Evolutionary conservation across 2,329 filamentous ascomycete species (phyloP), one percentile per base, ranked within the genome.

Genomic region (Penicillium sp.): DNA sequence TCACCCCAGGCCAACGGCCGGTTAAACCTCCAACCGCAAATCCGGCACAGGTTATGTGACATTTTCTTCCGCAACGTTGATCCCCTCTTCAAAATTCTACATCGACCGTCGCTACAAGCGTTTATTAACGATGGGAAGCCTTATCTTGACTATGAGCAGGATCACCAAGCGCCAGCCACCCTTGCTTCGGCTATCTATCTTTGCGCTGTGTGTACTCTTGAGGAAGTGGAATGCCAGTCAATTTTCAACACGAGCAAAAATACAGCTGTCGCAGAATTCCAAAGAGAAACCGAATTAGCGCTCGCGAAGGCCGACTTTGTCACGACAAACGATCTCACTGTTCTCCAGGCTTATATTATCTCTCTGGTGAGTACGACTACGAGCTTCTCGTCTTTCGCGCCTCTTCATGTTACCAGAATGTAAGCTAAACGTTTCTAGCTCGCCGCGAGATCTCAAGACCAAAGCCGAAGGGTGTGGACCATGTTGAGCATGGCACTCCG

Each of bases 381-480:
- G 12, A n/a, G 21, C 13, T 29, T 6, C 6, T 36, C 17, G 3
- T 27, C 17, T 27, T n/a, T 41, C 6, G 10, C 1, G 2, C 13
- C n/a, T 13, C 21, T 44, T 4, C 9, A 19, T 27, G 17, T 5
- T 23, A 27, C 6, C 15, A 6, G n/a, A 31, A 47, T 17, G 2
- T 48, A 48, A 36, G 8, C 56, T 58, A 27, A 65, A 15, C 3
- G 2, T 5, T 38, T 10, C 8, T 49, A 68, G 66, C 58, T 68
- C n/a, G 65, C 65, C 9, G 61, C 68, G 15, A 67, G 70, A 19
- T 67, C 61, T 5, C 70, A 70, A 55, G 69, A 73, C 51, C 68
- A 70, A 59, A 71, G 65, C 36, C 66, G 70, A 38, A 64, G 69
- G n/a, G 66, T 69, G 7, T 73, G 71, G 71, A 73, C 71, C 4